Conservation (phyloP, 331 rosid genomes). For the Erythrophleum ivorense region DNA sequence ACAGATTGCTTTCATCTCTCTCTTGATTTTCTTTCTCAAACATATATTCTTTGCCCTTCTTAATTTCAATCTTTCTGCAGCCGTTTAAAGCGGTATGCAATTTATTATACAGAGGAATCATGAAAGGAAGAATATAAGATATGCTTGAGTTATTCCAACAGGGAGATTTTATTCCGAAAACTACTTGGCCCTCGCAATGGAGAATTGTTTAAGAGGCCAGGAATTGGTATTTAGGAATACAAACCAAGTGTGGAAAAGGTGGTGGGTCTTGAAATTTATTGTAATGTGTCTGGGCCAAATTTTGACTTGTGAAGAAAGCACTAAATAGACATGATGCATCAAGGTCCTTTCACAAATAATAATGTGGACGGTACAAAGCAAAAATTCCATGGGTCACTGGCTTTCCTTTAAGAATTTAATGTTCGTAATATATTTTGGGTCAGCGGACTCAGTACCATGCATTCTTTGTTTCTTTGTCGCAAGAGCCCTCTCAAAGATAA, state of each 20-base stretch:
- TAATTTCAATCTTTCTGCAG: slow-evolving; percentile 20
- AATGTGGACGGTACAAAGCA: background rate
- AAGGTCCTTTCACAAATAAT: background rate
- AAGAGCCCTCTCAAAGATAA: background rate
- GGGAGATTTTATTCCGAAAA: slow-evolving; percentile 34
- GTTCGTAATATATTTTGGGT: background rate
- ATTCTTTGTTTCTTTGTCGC: background rate
- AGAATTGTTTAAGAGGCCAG: background rate
- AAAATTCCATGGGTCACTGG: background rate
- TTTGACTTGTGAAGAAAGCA: slow-evolving; percentile 10
- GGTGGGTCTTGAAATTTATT: slow-evolving; percentile 11
- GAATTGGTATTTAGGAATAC: slow-evolving; percentile 4
- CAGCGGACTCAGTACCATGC: background rate
- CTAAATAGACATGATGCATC: background rate
- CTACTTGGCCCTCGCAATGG: slow-evolving; percentile 15
- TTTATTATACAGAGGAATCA: slow-evolving; percentile 46
- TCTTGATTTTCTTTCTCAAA: slow-evolving; percentile 31
- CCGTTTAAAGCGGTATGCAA: slow-evolving; percentile 39
- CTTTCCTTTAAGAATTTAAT: slow-evolving; percentile 1
- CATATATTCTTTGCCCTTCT: slow-evolving; percentile 37
- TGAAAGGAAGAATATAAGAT: slow-evolving; percentile 40
- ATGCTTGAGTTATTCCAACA: slow-evolving; percentile 46
- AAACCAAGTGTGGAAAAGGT: slow-evolving; percentile 36
- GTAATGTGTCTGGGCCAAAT: background rate
- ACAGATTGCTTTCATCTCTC: slow-evolving; percentile 41